Evolutionary conservation across 179 eudicot genomes (phyloP), one percentile per base, ranked within the genome.

Genomic region (Silene coronaria): DNA sequence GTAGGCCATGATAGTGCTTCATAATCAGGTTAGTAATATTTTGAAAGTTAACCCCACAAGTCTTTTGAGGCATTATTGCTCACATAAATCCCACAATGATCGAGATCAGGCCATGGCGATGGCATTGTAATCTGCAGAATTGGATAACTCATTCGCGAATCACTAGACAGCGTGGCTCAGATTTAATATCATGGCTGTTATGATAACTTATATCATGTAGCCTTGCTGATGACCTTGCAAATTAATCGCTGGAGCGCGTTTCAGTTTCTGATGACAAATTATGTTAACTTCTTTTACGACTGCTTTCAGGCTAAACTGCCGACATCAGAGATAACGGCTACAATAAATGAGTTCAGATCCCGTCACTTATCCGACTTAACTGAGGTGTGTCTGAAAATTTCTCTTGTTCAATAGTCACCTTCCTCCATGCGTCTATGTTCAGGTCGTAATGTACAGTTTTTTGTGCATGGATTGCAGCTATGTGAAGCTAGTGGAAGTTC

Each of bases 291-390:
- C 60, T 26, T 21, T 78, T 74, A 13, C 69, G 58, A 32, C 59
- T 71, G 14, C 58, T 82, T 64, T 60, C 80, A 94, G 98, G 89
- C 97, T 64, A 94, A 94, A 79, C 73, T 94, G 69, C 98, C 98
- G n/a, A 88, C 78, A 82, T 87, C 98, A 46, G 98, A 94, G 87
- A 94, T 94, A 86, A 91, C 94, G 67, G 76, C 96, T 30, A 81
- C 98, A 62, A 92, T 94, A 84, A 90, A 94, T 26, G 96, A 94
- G 77, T 94, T 92, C 81, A 90, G 98, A 83, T 90, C 94, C 65
- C 98, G 98, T 71, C 98, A 94, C 78, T 92, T 94, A 21, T 89
- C 98, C 71, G 98, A 94, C 84, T 91, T 94, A 36, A 80, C 94
- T 11, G 97, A 94, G 96, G 98, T 94, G 86, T 30, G 46, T 64